phyloP scores from a whole-genome alignment of 2,329 filamentous ascomycete species.

The Colletotrichum sp. region DNA sequence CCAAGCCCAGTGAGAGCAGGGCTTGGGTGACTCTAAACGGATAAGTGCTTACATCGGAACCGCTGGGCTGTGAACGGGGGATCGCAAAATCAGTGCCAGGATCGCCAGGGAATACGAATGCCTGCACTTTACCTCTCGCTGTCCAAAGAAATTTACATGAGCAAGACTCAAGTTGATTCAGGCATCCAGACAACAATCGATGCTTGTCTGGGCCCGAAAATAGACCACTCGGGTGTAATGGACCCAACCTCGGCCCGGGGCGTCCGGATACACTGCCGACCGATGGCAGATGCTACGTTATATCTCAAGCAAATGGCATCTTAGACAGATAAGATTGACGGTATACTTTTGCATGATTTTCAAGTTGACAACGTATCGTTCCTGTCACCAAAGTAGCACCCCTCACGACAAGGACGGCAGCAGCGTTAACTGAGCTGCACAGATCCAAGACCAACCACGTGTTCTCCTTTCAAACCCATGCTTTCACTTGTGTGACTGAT shows the following conservation, averaged over 20 bases:
- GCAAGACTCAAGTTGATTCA: too few species aligned
- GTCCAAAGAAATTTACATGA: too few species aligned
- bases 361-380: fast-evolving
- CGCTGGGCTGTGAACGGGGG: neutral
- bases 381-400: neutral
- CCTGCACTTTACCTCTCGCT: neutral
- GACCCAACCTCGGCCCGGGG: neutral
- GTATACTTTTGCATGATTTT: neutral
- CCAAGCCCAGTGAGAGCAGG: neutral
- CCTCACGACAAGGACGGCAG: too few species aligned
- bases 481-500: neutral
- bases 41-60: neutral
- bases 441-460: neutral
- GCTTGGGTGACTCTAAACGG: neutral
- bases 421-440: neutral
- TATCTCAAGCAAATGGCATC: neutral
- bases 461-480: neutral
- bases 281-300: neutral
- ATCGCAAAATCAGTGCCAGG: neutral
- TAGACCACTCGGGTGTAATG: fast-evolving
- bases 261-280: neutral
- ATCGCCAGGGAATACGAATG: neutral
- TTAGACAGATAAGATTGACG: neutral
- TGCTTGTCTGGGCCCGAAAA: neutral
- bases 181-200: neutral